Percentiles rank a stretch among this genome's conserved stretches.
These are phyloP conservation scores for Alternaria brassicae DNA, from an alignment of 2,329 filamentous ascomycete genomes.

Conservation along the genomic window DNA sequence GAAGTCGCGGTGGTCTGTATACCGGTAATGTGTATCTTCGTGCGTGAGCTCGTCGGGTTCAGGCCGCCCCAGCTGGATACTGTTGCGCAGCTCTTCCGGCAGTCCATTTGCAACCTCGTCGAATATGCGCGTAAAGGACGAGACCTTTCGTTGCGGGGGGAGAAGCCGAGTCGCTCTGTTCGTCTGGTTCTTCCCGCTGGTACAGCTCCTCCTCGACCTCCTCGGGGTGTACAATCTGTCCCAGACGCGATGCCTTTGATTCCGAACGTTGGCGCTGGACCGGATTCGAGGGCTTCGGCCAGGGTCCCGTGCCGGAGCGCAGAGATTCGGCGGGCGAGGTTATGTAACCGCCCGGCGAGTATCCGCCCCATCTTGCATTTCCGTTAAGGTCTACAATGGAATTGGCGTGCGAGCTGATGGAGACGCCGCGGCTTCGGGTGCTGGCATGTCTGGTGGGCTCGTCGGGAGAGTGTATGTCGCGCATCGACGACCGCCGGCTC, in stretches of 20 bases:
- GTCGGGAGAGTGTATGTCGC: conserved; percentile 54
- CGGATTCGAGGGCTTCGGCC: conserved; percentile 45
- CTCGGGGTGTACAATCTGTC: conserved; percentile 51
- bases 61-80: conserved; percentile 16
- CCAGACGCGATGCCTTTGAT: conserved; percentile 52
- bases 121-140: conserved; percentile 48
- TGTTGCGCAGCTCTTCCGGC: conserved; percentile 40
- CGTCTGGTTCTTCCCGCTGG: background rate
- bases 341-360: conserved; percentile 71
- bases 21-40: conserved; percentile 8
- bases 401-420: conserved; percentile 54
- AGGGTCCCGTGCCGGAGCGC: conserved; percentile 53
- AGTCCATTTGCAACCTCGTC: conserved; percentile 48
- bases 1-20: conserved; percentile 31
- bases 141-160: conserved; percentile 37
- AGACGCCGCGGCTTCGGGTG: conserved; percentile 51
- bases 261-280: conserved; percentile 49
- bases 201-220: conserved; percentile 26
- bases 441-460: conserved; percentile 34
- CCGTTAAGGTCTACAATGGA: conserved; percentile 76
- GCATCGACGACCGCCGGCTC: conserved; percentile 69
- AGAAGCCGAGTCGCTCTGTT: conserved; percentile 4
- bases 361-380: conserved; percentile 71
- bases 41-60: conserved; percentile 14
- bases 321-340: conserved; percentile 72